These are phyloP conservation scores for Sporothrix phasma DNA, from an alignment of 2,329 filamentous ascomycete genomes.

Conservation along the genomic window DNA sequence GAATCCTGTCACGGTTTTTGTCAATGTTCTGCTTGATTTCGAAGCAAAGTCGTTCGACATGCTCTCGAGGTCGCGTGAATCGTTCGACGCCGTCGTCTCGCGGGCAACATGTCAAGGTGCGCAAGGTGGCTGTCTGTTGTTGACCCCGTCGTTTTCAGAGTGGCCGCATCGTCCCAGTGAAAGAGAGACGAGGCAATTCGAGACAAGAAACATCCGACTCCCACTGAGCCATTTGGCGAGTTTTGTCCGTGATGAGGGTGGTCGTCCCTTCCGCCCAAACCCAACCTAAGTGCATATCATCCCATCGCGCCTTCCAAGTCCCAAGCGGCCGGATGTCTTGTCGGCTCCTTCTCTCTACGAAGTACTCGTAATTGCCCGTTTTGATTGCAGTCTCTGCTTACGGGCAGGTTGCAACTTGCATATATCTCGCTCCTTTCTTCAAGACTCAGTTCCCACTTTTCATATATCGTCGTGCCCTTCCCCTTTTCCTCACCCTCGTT, in stretches of 20 bases:
- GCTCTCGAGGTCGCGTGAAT: too few species aligned
- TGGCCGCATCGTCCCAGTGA: too few species aligned
- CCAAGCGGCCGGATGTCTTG: slow-evolving; percentile 11
- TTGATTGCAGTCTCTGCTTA: neutral
- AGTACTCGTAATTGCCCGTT: neutral
- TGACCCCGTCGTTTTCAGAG: too few species aligned
- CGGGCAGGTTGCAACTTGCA: neutral
- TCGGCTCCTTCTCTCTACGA: neutral
- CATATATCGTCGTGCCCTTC: neutral
- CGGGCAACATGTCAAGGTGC: neutral
- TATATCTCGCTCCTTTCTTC: slow-evolving; percentile 8
- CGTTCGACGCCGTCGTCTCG: neutral
- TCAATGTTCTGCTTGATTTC: neutral
- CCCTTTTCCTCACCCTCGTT: neutral
- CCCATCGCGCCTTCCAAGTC: slow-evolving; percentile 9
- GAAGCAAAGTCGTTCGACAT: neutral
- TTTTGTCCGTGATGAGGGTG: slow-evolving; percentile 6
- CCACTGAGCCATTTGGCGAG: slow-evolving; percentile 11
- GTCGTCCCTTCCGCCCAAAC: slow-evolving; percentile 4
- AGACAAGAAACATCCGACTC: neutral
- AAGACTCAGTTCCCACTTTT: neutral
- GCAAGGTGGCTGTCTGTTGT: neutral
- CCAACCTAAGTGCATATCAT: slow-evolving; percentile 2
- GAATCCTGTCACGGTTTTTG: neutral
- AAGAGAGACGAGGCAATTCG: neutral